These are phyloP conservation scores for Nannochloropsis granulata DNA, from an alignment of 108 stramenopile species.

Conservation along the genomic window DNA sequence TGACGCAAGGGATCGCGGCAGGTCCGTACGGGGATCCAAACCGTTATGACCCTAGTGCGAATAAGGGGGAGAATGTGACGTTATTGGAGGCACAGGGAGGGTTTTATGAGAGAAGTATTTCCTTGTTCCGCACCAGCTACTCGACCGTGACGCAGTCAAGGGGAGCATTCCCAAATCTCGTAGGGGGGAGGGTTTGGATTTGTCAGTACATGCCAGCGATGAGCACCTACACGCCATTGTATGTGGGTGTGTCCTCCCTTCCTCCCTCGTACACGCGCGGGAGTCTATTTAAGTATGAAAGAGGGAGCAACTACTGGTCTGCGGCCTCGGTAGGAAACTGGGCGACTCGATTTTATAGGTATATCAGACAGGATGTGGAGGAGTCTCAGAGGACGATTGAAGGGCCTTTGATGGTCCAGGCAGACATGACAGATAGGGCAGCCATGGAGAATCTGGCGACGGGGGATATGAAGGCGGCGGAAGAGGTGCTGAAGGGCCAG, in stretches of 20 bases:
- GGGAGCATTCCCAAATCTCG: constrained; percentile 10
- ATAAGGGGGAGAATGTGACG: constrained; percentile 12
- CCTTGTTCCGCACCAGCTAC: constrained; percentile 14
- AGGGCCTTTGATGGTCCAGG: constrained; percentile 2
- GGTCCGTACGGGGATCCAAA: constrained; percentile 40
- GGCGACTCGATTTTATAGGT: constrained; percentile 19
- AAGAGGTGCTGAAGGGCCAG: constrained; percentile 1
- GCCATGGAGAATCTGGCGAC: neutral
- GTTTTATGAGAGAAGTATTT: constrained; percentile 17
- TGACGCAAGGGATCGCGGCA: constrained; percentile 25
- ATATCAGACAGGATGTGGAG: constrained; percentile 3
- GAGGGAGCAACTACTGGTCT: constrained; percentile 25
- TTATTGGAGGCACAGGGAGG: neutral
- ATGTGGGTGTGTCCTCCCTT: constrained; percentile 13
- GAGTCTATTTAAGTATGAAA: constrained; percentile 12
- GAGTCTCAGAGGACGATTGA: constrained; percentile 11
- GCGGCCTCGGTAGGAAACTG: constrained; percentile 35
- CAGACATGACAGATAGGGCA: neutral
- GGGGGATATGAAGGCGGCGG: constrained; percentile 1
- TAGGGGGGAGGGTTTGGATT: constrained; percentile 23
- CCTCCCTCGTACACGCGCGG: constrained; percentile 13
- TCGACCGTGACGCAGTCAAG: constrained; percentile 24
- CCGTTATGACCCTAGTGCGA: constrained; percentile 8
- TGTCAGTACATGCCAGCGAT: constrained; percentile 26
- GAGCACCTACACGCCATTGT: constrained; percentile 27